Percentiles rank a stretch among this genome's conserved stretches.
These are phyloP conservation scores for Lepidopterella palustris DNA, from an alignment of 495 filamentous ascomycete genomes.

Conservation along the genomic window DNA sequence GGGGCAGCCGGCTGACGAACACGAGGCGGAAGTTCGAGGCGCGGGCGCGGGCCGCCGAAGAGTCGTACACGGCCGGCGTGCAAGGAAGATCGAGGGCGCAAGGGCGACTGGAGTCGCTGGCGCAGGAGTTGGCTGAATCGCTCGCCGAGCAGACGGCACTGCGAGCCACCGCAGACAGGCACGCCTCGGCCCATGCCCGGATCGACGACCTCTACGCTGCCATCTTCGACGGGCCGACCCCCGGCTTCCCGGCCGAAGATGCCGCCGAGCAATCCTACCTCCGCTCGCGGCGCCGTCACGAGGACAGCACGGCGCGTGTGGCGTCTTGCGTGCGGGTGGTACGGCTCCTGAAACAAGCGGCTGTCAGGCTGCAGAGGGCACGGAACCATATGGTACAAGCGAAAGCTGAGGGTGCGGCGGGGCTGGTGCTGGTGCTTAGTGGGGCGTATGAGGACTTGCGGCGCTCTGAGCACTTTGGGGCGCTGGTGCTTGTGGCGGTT, in stretches of 20 bases:
- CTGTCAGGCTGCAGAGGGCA: background rate
- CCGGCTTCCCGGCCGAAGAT: constrained; percentile 11
- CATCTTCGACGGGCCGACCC: constrained; percentile 10
- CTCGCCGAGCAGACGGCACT: background rate
- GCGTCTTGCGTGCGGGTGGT: background rate
- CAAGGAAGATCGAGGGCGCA: constrained; percentile 1
- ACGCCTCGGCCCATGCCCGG: background rate
- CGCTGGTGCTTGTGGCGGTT: background rate
- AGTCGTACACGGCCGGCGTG: background rate
- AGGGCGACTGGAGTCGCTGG: background rate
- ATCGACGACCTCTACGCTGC: constrained; percentile 7
- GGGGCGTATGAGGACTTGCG: constrained; percentile 1
- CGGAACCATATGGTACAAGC: background rate
- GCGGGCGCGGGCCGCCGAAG: background rate
- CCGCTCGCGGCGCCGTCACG: background rate
- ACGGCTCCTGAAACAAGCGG: constrained; percentile 2
- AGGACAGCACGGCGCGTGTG: background rate
- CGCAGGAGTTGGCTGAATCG: background rate
- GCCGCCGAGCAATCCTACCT: background rate
- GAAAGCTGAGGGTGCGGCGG: background rate
- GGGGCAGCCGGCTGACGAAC: background rate
- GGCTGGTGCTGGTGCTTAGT: background rate
- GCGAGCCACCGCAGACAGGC: constrained; percentile 4
- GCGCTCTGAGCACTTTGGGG: constrained; percentile 7
- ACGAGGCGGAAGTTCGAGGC: background rate